Conservation (phyloP, 2,329 filamentous ascomycete species). For the Arachnomyces sp. region DNA sequence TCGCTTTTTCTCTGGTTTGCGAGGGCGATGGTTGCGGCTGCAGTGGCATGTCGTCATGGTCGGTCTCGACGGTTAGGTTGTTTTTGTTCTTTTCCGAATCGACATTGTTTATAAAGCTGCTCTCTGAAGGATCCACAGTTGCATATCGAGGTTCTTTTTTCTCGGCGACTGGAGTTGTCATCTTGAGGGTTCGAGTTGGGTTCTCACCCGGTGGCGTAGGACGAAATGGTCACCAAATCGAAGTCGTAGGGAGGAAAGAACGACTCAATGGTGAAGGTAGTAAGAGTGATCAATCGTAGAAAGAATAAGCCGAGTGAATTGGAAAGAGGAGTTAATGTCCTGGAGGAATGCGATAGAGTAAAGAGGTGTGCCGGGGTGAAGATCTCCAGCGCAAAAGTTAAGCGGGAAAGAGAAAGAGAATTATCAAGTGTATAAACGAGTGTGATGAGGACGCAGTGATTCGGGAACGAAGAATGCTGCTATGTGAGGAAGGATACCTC, state of each 20-base stretch:
- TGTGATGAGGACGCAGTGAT: too few relatives aligned
- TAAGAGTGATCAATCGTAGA: neutral
- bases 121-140: constrained; percentile 25
- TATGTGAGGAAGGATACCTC: constrained; percentile 4
- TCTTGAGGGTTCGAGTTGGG: constrained; percentile 12
- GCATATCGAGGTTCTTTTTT: constrained; percentile 18
- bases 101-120: constrained; percentile 22
- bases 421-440: too few relatives aligned
- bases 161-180: constrained; percentile 30
- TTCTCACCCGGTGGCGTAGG: too few relatives aligned
- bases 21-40: constrained; percentile 42
- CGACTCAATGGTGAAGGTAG: constrained; percentile 1
- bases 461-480: neutral
- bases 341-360: neutral
- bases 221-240: neutral
- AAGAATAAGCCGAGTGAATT: neutral
- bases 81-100: constrained; percentile 8
- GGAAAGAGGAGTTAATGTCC: too few relatives aligned
- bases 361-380: neutral
- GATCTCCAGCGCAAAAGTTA: neutral
- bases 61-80: constrained; percentile 22
- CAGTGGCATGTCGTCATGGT: constrained; percentile 9
- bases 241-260: neutral
- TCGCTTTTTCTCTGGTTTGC: constrained; percentile 51
- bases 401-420: too few relatives aligned